Base-by-base conservation (phyloP, 495 filamentous ascomycete species). In the Achaetomiella virescens region DNA sequence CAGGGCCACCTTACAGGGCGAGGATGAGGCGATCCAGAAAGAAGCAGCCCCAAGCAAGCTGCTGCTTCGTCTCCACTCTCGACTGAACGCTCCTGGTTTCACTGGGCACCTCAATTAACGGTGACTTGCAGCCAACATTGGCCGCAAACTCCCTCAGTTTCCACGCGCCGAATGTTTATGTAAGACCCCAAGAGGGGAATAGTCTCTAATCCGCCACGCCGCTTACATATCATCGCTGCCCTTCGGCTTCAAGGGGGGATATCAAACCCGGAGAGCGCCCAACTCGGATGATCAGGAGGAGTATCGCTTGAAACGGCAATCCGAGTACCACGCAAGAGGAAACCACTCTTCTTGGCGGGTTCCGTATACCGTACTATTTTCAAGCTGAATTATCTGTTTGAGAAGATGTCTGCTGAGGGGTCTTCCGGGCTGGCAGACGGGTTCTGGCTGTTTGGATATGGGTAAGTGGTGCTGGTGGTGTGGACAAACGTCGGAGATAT, bases 361-460 rank as follows among this genome's bases (percentile, higher is more conserved):
- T 6, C 31, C 31, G 6, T 33, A 11, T 33, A 33, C 31, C 31
- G 18, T 50, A 2, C 36, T 57, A 47, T 35, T 41, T 21, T n/a
- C 15, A 1, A 49, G 10, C 12, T 36, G 10, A n/a, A 29, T 0
- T 29, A 21, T 9, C 0, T n/a, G 20, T n/a, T 36, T 38, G 5
- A n/a, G 37, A 53, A 36, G 1, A 67, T 65, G 64, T 43, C 65
- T 52, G 51, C 24, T 54, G 48, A 66, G 46, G 64, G 31, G 6
- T 18, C 61, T 15, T n/a, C 44, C n/a, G 51, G 58, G 22, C 33
- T 56, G 31, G 50, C 45, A 6, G 66, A 50, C 69, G 88, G 89
- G 61, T 87, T 92, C 60, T 96, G 90, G 90, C 73, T 96, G 44
- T 95, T 92, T 72, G 90, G 90, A 33, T 96, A 96, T 65, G 90